phyloP scores from a whole-genome alignment of 169 alveolate species.

The Plasmodium vivax region DNA sequence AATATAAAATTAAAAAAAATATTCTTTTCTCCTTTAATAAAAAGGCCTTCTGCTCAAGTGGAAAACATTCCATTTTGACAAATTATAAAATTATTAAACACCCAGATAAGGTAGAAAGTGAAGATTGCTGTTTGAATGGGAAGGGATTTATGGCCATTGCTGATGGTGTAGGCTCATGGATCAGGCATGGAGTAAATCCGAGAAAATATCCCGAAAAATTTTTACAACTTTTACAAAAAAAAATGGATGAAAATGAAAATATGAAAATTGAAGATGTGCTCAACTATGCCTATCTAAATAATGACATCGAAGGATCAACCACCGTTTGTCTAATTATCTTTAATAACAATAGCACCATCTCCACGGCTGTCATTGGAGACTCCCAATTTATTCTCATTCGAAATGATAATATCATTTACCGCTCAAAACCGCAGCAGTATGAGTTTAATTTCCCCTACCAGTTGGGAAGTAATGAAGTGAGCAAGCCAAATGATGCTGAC shows the following conservation, averaged over 20 bases:
- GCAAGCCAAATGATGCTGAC: constrained; percentile 21
- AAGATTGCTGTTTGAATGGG: constrained; percentile 56
- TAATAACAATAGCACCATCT: constrained; percentile 39
- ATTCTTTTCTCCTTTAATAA: constrained; percentile 3
- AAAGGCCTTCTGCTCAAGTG: neutral
- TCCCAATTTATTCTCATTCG: constrained; percentile 38
- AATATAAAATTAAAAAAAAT: constrained; percentile 30
- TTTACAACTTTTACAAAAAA: constrained; percentile 45
- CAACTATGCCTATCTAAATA: constrained; percentile 54
- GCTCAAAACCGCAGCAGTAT: constrained; percentile 8
- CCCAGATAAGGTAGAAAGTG: constrained; percentile 47
- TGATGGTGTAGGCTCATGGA: constrained; percentile 31
- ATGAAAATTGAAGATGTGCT: constrained; percentile 45
- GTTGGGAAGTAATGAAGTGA: constrained; percentile 9
- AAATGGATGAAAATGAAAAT: constrained; percentile 18
- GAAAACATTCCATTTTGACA: constrained; percentile 14
- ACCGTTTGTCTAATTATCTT: constrained; percentile 40
- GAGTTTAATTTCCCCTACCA: constrained; percentile 15
- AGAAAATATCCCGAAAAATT: constrained; percentile 33
- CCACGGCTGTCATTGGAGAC: constrained; percentile 47
- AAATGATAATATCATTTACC: constrained; percentile 16
- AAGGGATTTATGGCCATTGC: constrained; percentile 41
- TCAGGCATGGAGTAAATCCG: constrained; percentile 36
- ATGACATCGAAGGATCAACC: constrained; percentile 36
- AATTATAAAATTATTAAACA: constrained; percentile 52